Base-by-base conservation (phyloP, 371 early-diverging fungal genomes). In the Mucor mucedo region DNA sequence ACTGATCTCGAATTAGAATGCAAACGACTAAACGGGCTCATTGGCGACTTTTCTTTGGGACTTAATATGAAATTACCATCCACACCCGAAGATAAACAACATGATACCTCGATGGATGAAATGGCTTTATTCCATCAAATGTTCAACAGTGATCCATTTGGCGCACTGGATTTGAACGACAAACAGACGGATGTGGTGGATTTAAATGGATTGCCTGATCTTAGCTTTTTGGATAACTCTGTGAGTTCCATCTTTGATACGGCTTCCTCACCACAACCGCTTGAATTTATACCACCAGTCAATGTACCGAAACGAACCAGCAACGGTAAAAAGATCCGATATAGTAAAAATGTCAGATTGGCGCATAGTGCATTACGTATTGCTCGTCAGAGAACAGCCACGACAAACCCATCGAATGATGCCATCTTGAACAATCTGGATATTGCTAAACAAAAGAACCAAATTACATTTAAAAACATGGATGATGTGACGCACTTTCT, bases 241-340 rank as follows among this genome's bases (percentile, higher is more conserved):
- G 47, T 50, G n/a, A 41, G 49, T 48, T 40, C 44, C 3, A 9
- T 58, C 6, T 55, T 50, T 28, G 64, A 55, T 13, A 10, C 64
- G 10, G 45, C 69, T 6, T 29, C 63, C 5, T 63, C 69, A 27
- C 69, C 69, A 1, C 64, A 58, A 28, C 57, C 63, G 7, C 52
- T 68, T 14, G 49, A 54, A 33, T 68, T 68, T 55, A 49, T 68
- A 3, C 58, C 63, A 48, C 68, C 68, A 33, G 56, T 52, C 14
- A 64, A 69, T 21, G 68, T 60, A 21, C 79, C 79, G 1, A 79
- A 79, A 58, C 52, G 79, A 32, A 65, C 79, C 2, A 57, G 67
- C n/a, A 74, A 76, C 41, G 79, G 79, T 32, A 76, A 76, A 63
- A 70, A 66, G 16, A 79, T 79, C 55, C 70, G 77, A 16, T 79